Conservation (phyloP, 306 rosid species). For the Aeschynomene evenia region DNA sequence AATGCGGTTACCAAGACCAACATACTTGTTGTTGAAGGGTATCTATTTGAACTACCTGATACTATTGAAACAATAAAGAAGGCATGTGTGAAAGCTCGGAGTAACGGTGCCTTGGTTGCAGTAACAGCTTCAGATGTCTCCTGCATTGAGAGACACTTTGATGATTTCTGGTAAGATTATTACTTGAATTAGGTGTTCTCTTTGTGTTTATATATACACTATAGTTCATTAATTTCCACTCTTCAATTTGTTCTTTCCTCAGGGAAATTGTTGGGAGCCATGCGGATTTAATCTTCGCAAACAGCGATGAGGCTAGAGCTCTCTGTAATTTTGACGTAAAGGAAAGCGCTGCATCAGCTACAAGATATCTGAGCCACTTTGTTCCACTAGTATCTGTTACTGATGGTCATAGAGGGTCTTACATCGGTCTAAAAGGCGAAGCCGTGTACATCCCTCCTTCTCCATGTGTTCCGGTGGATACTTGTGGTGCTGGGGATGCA, state of each 20-base stretch:
- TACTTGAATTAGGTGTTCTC: not conserved
- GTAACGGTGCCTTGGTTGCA: constrained; percentile 78
- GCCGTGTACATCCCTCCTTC: constrained; percentile 85
- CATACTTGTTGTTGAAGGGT: constrained; percentile 89
- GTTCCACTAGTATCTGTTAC: constrained; percentile 87
- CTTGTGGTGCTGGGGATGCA: constrained; percentile 98
- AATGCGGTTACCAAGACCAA: constrained; percentile 65
- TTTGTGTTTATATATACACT: not conserved
- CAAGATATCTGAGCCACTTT: constrained; percentile 86
- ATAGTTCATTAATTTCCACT: not conserved
- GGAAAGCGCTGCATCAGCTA: constrained; percentile 59
- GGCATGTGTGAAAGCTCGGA: constrained; percentile 81
- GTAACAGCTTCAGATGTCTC: constrained; percentile 92
- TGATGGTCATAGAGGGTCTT: constrained; percentile 80
- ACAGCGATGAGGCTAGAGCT: constrained; percentile 82
- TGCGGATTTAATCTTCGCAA: constrained; percentile 81
- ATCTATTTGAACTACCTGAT: constrained; percentile 85
- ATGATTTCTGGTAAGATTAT: constrained; percentile 69
- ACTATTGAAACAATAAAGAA: constrained; percentile 66
- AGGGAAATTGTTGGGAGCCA: constrained; percentile 81
- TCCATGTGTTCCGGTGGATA: constrained; percentile 84
- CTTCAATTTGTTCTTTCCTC: constrained; percentile 29
- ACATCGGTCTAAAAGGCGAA: constrained; percentile 84
- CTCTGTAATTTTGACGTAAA: constrained; percentile 64
- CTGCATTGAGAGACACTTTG: constrained; percentile 87